Evolutionary conservation across 2,329 filamentous ascomycete genomes (phyloP).

Genomic region (Cladophialophora psammophila): DNA sequence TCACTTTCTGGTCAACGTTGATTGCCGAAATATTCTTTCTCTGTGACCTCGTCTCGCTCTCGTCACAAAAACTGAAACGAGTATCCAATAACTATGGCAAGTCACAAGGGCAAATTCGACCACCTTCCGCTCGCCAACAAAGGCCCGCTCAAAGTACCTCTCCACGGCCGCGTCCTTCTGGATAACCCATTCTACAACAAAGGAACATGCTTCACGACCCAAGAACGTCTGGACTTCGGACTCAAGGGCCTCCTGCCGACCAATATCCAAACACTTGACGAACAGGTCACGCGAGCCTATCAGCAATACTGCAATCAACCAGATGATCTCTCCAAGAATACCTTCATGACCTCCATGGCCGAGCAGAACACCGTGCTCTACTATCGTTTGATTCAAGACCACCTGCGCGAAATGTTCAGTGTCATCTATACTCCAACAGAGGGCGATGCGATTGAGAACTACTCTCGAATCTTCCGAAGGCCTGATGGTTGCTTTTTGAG

Average conservation of each 20-base stretch:
- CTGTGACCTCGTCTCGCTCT: not conserved
- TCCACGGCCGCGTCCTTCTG: slow-evolving; percentile 62
- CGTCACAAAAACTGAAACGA: not conserved
- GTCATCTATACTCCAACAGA: slow-evolving; percentile 93
- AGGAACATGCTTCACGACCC: slow-evolving; percentile 75
- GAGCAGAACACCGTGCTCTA: slow-evolving; percentile 86
- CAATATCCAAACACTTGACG: slow-evolving; percentile 75
- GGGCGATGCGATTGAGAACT: slow-evolving; percentile 81
- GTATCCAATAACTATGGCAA: not conserved
- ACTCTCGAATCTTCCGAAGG: slow-evolving; percentile 76
- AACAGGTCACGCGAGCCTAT: slow-evolving; percentile 79
- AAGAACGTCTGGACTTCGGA: slow-evolving; percentile 74
- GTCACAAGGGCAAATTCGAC: slow-evolving; percentile 39
- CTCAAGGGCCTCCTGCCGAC: slow-evolving; percentile 76
- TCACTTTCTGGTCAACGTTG: not conserved
- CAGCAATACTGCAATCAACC: slow-evolving; percentile 71
- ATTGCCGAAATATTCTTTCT: not conserved
- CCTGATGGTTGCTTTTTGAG: slow-evolving; percentile 85
- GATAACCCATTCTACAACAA: slow-evolving; percentile 79
- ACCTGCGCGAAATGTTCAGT: slow-evolving; percentile 86
- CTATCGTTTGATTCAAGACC: slow-evolving; percentile 74
- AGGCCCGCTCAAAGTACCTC: slow-evolving; percentile 44
- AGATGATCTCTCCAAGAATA: slow-evolving; percentile 80
- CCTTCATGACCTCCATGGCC: slow-evolving; percentile 83
- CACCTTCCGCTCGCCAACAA: slow-evolving; percentile 45